Evolutionary conservation across 1,284 basidiomycete genomes (phyloP), one percentile per base, ranked within the genome.

Genomic region (Uromyces viciae-fabae): DNA sequence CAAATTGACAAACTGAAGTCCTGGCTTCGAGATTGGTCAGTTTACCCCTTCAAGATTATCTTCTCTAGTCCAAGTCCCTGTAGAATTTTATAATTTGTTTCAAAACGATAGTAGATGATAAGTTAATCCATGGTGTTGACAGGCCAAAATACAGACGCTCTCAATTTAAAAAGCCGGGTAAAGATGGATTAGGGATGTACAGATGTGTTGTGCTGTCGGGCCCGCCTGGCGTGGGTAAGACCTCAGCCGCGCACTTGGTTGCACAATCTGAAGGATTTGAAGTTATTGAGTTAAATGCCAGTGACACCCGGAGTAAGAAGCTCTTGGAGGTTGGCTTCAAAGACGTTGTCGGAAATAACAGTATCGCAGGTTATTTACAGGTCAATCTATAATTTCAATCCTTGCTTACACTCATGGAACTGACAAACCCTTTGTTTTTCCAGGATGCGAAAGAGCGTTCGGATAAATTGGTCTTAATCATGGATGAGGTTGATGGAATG

Each of bases 401-500:
- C 19, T 40, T 56, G 15, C 0, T 17, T 25, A 15, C 43, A 19
- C 25, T 46, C 8, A n/a, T 25, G 4, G n/a, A 64, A 36, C 62
- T 76, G 19, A 64, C 15, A 22, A 33, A 4, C 52, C 28, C 49
- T 31, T 5, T 15, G 42, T 36, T 38, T 14, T 25, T 60, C 36
- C 40, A 72, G 46, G 56, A 66, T 60, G 36, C 43, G 38, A 62
- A 46, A 36, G 15, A 74, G 49, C 69, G 68, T 82, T 93, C 92
- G 0, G 90, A 93, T 83, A 91, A 89, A 84, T 91, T 93, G 0
- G 94, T 94, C 83, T 87, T 99, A 62, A 98, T 99, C 86, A 98
- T 99, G 94, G 97, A 99, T 85, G 97, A 99, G 86, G 96, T 99
- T 0, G 96, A 99, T 84, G 96, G 97, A 9, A 99, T 99, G 95